Conservation (phyloP, 108 stramenopile genomes). For the Pseudonitzschia multistriata region DNA sequence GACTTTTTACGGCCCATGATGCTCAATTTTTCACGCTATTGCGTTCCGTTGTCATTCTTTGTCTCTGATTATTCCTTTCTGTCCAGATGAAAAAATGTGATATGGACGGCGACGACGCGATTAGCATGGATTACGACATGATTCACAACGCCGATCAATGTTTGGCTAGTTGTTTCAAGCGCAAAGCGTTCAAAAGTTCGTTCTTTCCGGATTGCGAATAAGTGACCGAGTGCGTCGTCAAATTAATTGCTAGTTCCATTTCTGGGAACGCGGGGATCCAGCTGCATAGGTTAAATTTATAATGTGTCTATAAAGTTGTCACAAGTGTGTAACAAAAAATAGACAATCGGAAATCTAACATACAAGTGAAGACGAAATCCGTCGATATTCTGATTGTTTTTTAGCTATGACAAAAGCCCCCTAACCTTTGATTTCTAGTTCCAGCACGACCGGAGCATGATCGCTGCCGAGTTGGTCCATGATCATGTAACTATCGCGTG, state of each 20-base stretch:
- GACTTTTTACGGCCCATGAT: constrained; percentile 13
- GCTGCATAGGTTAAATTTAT: no score
- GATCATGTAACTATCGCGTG: constrained; percentile 81
- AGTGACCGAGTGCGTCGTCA: neutral
- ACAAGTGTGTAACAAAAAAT: no score
- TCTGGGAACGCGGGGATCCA: neutral
- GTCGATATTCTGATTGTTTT: no score
- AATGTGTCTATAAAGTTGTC: no score
- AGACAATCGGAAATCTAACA: no score
- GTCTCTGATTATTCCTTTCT: no score
- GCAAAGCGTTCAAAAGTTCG: constrained; percentile 72
- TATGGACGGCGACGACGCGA: constrained; percentile 67
- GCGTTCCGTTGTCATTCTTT: constrained; percentile 32
- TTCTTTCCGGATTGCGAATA: constrained; percentile 82
- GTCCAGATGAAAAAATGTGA: constrained; percentile 51
- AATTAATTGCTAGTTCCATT: no score
- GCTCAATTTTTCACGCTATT: constrained; percentile 8
- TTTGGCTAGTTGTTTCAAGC: constrained; percentile 83
- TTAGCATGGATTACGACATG: constrained; percentile 79
- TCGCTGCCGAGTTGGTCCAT: constrained; percentile 76
- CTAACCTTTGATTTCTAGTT: constrained; percentile 54
- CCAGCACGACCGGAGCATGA: constrained; percentile 83
- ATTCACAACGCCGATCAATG: constrained; percentile 73
- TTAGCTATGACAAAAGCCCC: no score
- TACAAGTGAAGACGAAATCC: no score